Evolutionary conservation across 2,329 filamentous ascomycete species (phyloP).

Genomic region (Incumbomyces lentus): DNA sequence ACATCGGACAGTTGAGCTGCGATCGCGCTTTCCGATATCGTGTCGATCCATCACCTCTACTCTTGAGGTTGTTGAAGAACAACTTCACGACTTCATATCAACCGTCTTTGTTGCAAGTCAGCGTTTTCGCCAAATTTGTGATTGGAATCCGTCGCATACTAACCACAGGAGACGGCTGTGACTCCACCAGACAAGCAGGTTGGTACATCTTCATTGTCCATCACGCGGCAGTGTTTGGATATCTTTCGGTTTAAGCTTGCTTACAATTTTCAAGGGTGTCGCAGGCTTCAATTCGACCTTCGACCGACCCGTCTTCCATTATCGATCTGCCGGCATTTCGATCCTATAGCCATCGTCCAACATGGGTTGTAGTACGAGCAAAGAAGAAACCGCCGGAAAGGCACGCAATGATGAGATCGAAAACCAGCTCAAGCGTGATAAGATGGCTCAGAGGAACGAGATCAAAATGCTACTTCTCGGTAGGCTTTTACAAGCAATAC

Average conservation of each 20-base stretch:
- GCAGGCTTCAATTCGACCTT: background rate
- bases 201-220: no score
- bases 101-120: no score
- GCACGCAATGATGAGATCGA: slow-evolving; percentile 99
- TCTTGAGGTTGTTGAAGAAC: no score
- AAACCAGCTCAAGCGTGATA: slow-evolving; percentile 96
- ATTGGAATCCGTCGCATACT: no score
- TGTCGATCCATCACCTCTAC: background rate
- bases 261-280: background rate
- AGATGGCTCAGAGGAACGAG: slow-evolving; percentile 97
- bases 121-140: no score
- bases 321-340: background rate
- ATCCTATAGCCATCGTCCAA: slow-evolving; percentile 40
- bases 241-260: no score
- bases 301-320: background rate
- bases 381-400: slow-evolving; percentile 99
- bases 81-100: no score
- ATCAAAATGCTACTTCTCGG: slow-evolving; percentile 99
- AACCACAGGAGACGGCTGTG: no score
- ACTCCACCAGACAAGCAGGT: no score
- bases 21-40: background rate
- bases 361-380: slow-evolving; percentile 99
- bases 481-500: slow-evolving; percentile 41
- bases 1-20: no score
- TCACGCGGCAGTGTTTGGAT: no score